These are phyloP conservation scores for Lactifluus piperatus DNA, from an alignment of 768 basidiomycete species.

Conservation along the genomic window DNA sequence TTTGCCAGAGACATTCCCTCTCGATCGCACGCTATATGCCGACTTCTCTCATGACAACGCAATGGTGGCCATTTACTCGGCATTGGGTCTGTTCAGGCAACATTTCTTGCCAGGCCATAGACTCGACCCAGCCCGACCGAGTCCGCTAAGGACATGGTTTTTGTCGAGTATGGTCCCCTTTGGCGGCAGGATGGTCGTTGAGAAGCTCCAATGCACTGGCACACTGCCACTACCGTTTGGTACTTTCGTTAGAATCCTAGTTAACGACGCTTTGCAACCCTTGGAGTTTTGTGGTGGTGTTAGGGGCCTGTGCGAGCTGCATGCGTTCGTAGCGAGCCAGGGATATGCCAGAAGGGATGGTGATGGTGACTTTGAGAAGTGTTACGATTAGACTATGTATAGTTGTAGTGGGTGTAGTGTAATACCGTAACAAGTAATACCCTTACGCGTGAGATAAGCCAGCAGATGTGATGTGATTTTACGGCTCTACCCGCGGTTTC, in stretches of 20 bases:
- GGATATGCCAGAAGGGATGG: conserved; percentile 58
- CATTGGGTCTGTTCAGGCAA: conserved; percentile 39
- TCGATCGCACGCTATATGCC: conserved; percentile 53
- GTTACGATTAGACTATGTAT: conserved; percentile 25
- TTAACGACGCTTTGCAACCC: conserved; percentile 65
- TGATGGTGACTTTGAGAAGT: conserved; percentile 62
- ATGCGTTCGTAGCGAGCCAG: conserved; percentile 64
- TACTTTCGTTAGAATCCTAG: conserved; percentile 58
- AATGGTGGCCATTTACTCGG: conserved; percentile 67
- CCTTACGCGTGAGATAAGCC: too few relatives aligned
- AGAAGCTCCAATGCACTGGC: conserved; percentile 47
- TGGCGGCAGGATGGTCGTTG: conserved; percentile 62
- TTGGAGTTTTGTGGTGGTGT: conserved; percentile 50
- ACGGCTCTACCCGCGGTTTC: too few relatives aligned
- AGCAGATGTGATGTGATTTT: too few relatives aligned
- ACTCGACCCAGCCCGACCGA: conserved; percentile 23
- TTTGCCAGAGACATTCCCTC: conserved; percentile 60
- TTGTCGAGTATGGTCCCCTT: conserved; percentile 64
- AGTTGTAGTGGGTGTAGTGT: not conserved
- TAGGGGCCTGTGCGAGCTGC: conserved; percentile 55
- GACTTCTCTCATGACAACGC: conserved; percentile 87
- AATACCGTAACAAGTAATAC: too few relatives aligned
- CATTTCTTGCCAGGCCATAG: conserved; percentile 5
- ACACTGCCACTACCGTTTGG: not conserved
- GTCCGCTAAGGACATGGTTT: conserved; percentile 36